Percentiles rank a stretch among this genome's conserved stretches.
These are phyloP conservation scores for Kentomonas sorsogonicus DNA, from an alignment of 208 protist species.

Conservation along the genomic window DNA sequence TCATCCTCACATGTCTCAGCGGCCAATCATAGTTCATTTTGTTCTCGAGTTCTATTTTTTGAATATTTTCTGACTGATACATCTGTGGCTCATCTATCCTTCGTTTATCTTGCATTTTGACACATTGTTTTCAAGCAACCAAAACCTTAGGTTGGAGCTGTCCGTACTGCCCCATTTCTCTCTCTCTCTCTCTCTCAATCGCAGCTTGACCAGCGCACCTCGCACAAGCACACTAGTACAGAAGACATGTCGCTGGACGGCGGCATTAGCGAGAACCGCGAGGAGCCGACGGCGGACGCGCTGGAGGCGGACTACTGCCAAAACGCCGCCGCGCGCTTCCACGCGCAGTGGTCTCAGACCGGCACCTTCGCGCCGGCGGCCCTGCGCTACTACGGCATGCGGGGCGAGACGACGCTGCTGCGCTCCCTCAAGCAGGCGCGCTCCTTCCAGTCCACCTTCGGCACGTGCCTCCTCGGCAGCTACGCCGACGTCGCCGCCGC, in stretches of 20 bases:
- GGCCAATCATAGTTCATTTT: too few relatives aligned
- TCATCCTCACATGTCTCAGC: too few relatives aligned
- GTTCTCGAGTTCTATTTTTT: too few relatives aligned
- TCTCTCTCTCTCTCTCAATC: slow-evolving; percentile 6
- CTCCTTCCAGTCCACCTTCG: slow-evolving; percentile 32
- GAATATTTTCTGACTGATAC: too few relatives aligned
- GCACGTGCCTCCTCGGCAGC: slow-evolving; percentile 23
- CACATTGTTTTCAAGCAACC: too few relatives aligned
- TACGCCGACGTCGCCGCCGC: not conserved
- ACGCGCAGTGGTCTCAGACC: slow-evolving; percentile 23
- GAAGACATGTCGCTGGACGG: slow-evolving; percentile 9
- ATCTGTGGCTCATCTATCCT: too few relatives aligned
- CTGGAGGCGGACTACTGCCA: slow-evolving; percentile 50
- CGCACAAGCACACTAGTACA: not conserved
- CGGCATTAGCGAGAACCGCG: slow-evolving; percentile 8
- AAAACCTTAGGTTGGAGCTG: too few relatives aligned
- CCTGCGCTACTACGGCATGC: slow-evolving; percentile 49
- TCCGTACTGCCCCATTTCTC: slow-evolving; percentile 4
- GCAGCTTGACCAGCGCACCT: too few relatives aligned
- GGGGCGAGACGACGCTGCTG: slow-evolving; percentile 24
- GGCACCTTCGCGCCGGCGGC: slow-evolving; percentile 26
- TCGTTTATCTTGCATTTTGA: too few relatives aligned
- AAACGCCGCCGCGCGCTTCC: slow-evolving; percentile 27
- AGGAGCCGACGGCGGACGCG: slow-evolving; percentile 2
- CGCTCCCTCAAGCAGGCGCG: slow-evolving; percentile 27